Base-by-base conservation (phyloP, 148 eudicot species). In the Nepenthes gracilis region DNA sequence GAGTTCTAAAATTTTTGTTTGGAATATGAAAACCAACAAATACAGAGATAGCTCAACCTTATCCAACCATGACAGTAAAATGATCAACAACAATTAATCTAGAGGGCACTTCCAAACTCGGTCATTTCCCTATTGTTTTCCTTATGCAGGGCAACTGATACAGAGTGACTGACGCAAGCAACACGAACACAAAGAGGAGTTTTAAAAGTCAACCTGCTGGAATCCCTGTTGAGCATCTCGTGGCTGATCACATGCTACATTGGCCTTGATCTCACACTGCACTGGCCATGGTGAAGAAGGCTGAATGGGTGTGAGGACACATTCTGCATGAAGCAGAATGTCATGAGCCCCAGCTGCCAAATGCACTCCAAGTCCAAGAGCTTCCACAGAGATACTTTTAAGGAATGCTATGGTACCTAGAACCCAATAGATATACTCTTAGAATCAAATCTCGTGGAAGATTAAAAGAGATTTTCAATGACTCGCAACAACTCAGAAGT, bases 271-370 rank as follows among this genome's bases (percentile, higher is more conserved):
- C 66, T 77, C 75, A 65, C 70, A 72, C 78, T 67, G 76, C 36
- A 64, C 43, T 55, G 82, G 79, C 67, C 74, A 71, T 47, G 81
- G 80, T 35, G 77, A 72, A 52, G 97, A 80, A 43, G 96, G 91
- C 61, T 90, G 96, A 74, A 76, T 79, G 61, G 74, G 78, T 40
- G 90, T 60, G 43, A 88, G 77, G 53, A 83, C 79, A 69, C 77
- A 75, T 72, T 92, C 98, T 60, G 91, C 94, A 74, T 85, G 95
- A 43, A 77, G 82, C 63, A 88, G 84, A 66, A 88, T 79, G 33
- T 88, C 83, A 76, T 88, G 96, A 65, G 95, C 85, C 64, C 95
- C 96, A 5, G 85, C 98, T 55, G 94, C 86, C 80, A 93, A 76
- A 79, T 93, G 86, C 35, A 88, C 96, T 63, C 98, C 98, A 45